These are phyloP conservation scores for Trypanosoma grayi DNA, from an alignment of 208 protist species.

Conservation along the genomic window DNA sequence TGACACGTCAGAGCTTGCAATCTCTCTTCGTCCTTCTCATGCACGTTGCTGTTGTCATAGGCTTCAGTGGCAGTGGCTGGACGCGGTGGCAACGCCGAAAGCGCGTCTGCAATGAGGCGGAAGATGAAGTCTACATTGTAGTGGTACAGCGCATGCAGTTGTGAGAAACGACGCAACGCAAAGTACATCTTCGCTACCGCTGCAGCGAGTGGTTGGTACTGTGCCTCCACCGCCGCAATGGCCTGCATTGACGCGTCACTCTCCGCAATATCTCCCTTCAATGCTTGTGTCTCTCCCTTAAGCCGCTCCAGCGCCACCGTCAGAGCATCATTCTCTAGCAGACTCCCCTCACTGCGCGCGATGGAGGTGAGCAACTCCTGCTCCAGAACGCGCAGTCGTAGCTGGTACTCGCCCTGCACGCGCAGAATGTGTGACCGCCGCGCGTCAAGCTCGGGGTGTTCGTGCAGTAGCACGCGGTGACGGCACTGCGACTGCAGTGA, in stretches of 20 bases:
- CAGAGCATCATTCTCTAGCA: constrained; percentile 97
- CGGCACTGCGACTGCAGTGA: constrained; percentile 96
- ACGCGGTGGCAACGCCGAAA: constrained; percentile 50
- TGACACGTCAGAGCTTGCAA: constrained; percentile 41
- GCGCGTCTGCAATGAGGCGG: constrained; percentile 84
- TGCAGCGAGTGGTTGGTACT: constrained; percentile 94
- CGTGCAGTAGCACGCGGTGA: constrained; percentile 86
- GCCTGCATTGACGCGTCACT: constrained; percentile 92
- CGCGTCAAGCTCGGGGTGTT: constrained; percentile 96
- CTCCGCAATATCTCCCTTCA: constrained; percentile 90
- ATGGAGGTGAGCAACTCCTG: constrained; percentile 95
- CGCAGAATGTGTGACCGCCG: constrained; percentile 91
- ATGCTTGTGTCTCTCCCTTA: constrained; percentile 90
- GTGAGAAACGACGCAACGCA: constrained; percentile 90
- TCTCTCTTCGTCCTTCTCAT: constrained; percentile 31
- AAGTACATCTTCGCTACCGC: constrained; percentile 95
- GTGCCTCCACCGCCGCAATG: constrained; percentile 73
- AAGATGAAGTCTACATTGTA: constrained; percentile 97
- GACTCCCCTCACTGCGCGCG: constrained; percentile 91
- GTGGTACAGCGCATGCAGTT: constrained; percentile 96
- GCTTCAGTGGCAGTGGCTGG: neutral
- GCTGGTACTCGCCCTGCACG: constrained; percentile 94
- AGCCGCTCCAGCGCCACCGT: constrained; percentile 94
- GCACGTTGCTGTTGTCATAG: neutral
- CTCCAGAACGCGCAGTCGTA: constrained; percentile 94